A percentile compares a stretch with the other conserved stretches of the same genome.
Conservation (phyloP, 768 basidiomycete genomes). For the Polyporus arcularius region DNA sequence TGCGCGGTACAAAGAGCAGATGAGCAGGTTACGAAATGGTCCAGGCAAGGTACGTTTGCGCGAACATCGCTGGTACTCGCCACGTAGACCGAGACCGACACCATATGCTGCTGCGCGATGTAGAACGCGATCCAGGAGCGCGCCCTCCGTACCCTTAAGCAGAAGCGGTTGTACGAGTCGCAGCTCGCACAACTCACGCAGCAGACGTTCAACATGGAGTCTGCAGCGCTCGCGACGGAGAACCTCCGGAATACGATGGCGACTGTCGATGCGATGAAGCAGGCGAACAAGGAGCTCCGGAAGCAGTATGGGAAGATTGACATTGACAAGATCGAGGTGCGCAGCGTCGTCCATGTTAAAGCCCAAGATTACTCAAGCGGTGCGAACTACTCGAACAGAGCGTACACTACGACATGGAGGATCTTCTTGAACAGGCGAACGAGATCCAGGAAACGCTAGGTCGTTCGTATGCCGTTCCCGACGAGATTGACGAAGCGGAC, state of each 20-base stretch:
- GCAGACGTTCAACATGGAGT: conserved; percentile 99
- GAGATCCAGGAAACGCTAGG: conserved; percentile 96
- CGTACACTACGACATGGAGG: conserved; percentile 98
- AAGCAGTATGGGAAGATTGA: conserved; percentile 98
- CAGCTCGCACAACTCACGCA: conserved; percentile 91
- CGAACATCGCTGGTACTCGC: neutral
- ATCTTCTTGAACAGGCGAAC: conserved; percentile 93
- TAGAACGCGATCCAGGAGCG: conserved; percentile 92
- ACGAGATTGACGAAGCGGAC: conserved; percentile 97
- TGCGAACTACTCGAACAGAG: conserved; percentile 45
- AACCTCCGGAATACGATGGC: conserved; percentile 99
- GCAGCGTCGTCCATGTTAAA: conserved; percentile 22
- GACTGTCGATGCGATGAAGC: conserved; percentile 94
- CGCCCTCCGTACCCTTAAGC: conserved; percentile 90
- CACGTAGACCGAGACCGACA: neutral
- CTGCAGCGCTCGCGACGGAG: conserved; percentile 92
- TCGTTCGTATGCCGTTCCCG: conserved; percentile 93
- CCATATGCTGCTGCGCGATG: neutral
- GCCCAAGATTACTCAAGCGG: no score
- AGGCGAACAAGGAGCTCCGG: conserved; percentile 93
- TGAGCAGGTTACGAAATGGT: conserved; percentile 89
- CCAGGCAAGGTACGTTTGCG: conserved; percentile 80
- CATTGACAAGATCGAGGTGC: conserved; percentile 96
- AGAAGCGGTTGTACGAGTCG: conserved; percentile 94
- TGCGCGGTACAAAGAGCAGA: conserved; percentile 89